phyloP scores from a whole-genome alignment of 2,329 filamentous ascomycete genomes.

The Periglandula ipomoeae region DNA sequence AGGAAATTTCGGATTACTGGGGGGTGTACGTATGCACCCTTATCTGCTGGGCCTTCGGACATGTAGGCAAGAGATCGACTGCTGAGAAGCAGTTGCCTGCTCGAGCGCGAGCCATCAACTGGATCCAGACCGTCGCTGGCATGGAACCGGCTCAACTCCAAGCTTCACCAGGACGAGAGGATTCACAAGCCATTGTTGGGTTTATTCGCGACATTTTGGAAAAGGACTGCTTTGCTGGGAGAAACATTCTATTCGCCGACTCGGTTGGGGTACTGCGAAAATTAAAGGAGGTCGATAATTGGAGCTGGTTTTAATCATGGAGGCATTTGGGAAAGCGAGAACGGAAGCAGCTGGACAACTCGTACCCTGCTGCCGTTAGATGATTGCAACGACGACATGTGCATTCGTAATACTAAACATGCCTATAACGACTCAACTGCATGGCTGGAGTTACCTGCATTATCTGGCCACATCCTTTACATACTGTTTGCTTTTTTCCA shows the following conservation, averaged over 20 bases:
- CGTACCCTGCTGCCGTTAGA: too few species aligned
- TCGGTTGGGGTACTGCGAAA: constrained; percentile 42
- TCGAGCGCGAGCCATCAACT: constrained; percentile 22
- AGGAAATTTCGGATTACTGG: constrained; percentile 43
- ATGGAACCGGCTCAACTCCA: constrained; percentile 30
- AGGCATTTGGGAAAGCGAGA: background rate
- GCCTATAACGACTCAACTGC: too few species aligned
- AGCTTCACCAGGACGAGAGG: constrained; percentile 22
- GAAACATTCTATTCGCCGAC: constrained; percentile 43
- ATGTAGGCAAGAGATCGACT: constrained; percentile 18
- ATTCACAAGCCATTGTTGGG: constrained; percentile 39
- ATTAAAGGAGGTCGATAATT: constrained; percentile 35
- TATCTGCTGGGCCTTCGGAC: constrained; percentile 50
- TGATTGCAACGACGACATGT: constrained; percentile 1
- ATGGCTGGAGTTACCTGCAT: background rate
- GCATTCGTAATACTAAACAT: background rate
- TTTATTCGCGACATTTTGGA: constrained; percentile 39
- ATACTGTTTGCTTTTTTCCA: background rate
- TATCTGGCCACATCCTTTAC: background rate
- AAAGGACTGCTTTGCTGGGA: constrained; percentile 37
- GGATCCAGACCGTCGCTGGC: constrained; percentile 32
- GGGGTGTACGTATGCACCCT: constrained; percentile 47
- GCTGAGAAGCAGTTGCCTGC: constrained; percentile 13
- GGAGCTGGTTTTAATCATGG: constrained; percentile 22
- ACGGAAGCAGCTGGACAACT: background rate